These are phyloP conservation scores for Phylloporus arenicola DNA, from an alignment of 768 basidiomycete species.

Conservation along the genomic window DNA sequence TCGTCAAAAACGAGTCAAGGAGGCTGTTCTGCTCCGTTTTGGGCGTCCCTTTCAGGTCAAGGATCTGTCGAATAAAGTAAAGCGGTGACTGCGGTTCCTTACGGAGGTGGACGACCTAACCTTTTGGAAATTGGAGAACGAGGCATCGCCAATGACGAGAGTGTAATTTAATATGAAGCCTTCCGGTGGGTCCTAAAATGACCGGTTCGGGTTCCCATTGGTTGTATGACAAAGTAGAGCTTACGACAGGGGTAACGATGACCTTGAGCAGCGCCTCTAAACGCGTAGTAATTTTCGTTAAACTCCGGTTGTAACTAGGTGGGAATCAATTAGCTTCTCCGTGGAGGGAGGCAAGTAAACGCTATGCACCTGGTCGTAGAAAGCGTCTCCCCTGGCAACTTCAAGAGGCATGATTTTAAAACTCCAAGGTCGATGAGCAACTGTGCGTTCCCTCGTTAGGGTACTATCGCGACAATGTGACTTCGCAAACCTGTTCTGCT, in stretches of 20 bases:
- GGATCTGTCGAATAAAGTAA: conserved; percentile 50
- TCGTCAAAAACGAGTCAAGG: conserved; percentile 85
- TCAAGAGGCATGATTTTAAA: conserved; percentile 75
- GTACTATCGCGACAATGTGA: not conserved
- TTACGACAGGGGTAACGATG: conserved; percentile 85
- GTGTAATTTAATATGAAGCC: conserved; percentile 96
- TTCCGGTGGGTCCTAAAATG: conserved; percentile 77
- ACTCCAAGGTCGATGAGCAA: conserved; percentile 87
- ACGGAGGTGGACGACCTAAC: conserved; percentile 33
- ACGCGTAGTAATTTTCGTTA: conserved; percentile 74
- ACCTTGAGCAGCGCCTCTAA: conserved; percentile 94
- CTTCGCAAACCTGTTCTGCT: conserved; percentile 74
- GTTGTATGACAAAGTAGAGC: conserved; percentile 22
- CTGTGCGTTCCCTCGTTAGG: conserved; percentile 33
- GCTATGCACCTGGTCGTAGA: conserved; percentile 48
- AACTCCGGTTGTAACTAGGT: conserved; percentile 71
- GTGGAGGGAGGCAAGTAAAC: not conserved
- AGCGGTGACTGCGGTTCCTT: conserved; percentile 9
- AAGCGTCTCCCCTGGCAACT: conserved; percentile 72
- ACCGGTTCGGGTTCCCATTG: not conserved
- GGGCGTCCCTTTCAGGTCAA: conserved; percentile 91
- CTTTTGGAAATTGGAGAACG: conserved; percentile 98
- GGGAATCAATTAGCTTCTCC: conserved; percentile 10
- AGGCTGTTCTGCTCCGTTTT: conserved; percentile 83
- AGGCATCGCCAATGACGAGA: conserved; percentile 87